phyloP scores from a whole-genome alignment of 2,329 filamentous ascomycete species.

The Fusarium avenaceum region DNA sequence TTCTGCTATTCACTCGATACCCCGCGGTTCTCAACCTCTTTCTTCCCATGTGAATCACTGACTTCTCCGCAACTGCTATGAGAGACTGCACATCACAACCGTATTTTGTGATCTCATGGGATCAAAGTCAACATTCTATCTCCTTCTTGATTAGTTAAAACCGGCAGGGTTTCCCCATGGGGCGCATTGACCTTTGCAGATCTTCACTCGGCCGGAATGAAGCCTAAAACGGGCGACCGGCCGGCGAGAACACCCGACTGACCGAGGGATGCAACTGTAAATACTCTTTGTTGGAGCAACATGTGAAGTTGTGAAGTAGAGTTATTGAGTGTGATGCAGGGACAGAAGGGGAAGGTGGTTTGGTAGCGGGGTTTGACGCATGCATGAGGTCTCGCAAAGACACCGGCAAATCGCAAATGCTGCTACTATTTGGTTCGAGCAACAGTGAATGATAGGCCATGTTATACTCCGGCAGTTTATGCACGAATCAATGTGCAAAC shows the following conservation, averaged over 20 bases:
- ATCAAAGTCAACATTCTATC: constrained; percentile 1
- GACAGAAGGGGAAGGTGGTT: neutral
- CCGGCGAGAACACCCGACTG: constrained; percentile 10
- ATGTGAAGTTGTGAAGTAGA: constrained; percentile 41
- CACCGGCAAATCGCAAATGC: too few relatives aligned
- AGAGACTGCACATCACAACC: neutral
- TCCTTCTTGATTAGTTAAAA: constrained; percentile 8
- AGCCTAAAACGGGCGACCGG: constrained; percentile 23
- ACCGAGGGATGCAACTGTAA: constrained; percentile 31
- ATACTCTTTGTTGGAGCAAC: neutral
- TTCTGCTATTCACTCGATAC: neutral
- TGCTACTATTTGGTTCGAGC: too few relatives aligned
- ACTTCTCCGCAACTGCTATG: neutral
- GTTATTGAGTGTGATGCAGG: neutral
- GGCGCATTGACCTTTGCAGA: constrained; percentile 19
- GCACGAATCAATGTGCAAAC: too few relatives aligned
- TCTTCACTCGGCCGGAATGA: constrained; percentile 16
- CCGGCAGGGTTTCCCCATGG: constrained; percentile 28
- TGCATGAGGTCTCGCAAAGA: too few relatives aligned
- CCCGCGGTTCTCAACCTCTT: neutral
- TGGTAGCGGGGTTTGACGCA: too few relatives aligned
- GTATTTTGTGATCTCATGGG: neutral
- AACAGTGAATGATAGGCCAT: too few relatives aligned
- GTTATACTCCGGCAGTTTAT: too few relatives aligned
- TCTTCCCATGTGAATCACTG: constrained; percentile 2